Evolutionary conservation across 306 rosid species (phyloP), one percentile per base, ranked within the genome.

Genomic region (Luffa aegyptiaca): DNA sequence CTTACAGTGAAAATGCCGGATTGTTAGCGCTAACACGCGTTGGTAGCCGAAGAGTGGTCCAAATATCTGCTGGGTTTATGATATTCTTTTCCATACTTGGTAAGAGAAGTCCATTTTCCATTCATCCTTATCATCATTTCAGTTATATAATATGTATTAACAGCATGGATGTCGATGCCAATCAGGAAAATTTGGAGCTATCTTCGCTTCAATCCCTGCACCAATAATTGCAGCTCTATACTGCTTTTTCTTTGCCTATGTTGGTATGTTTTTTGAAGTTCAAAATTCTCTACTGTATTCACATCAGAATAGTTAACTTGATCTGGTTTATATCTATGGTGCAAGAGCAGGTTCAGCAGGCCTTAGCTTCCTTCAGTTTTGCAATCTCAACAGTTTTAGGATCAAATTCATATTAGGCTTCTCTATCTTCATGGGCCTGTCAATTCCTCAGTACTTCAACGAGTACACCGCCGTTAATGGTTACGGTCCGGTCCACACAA

Each of bases 21-120:
- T 85, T 94, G 80, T 86, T 94, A 66, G 97, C 98, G 21, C 88
- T 94, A 87, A 94, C 98, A 4, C 97, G 97, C 1, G 97, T 94
- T 0, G 98, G 98, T 58, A 94, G 97, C 89, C 86, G 98, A 84
- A 94, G 98, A 77, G 98, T 94, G 16, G 98, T 90, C 66, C 98
- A 94, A 83, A 94, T 94, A 79, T 91, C 98, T 21, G 92, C 98
- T 14, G 90, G 92, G 77, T 94, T 94, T 90, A 94, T 94, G 98
- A 92, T 94, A 58, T 94, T 94, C 88, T 94, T 94, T 81, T 94
- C 98, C 80, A 88, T 94, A 65, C 97, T 94, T 14, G 98, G 98
- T 89, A 83, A 56, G 80, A 56, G 61, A 68, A 37, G 45, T 36
- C 26, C 41, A n/a, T 7, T 36, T 49, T 36, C 41, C 35, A 21